Conservation (phyloP, 305 asterid species). For the Fraxinus nigra region DNA sequence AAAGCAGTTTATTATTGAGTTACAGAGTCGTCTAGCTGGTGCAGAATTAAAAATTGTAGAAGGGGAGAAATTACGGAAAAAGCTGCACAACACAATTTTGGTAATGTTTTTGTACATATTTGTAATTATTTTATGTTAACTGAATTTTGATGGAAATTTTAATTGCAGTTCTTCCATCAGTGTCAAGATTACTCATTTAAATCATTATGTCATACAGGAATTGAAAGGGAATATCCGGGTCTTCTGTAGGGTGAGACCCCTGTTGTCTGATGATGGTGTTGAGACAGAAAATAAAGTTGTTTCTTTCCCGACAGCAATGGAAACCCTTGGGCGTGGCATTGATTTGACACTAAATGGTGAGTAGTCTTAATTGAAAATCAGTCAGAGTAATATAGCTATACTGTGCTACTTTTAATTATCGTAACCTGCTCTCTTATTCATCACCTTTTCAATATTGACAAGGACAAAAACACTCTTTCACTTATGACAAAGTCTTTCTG, state of each 20-base stretch:
- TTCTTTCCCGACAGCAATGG: conserved; percentile 75
- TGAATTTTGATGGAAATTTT: background rate
- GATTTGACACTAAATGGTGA: conserved; percentile 79
- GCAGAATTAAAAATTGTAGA: conserved; percentile 73
- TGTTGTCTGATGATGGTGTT: conserved; percentile 64
- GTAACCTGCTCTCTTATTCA: conserved; percentile 6
- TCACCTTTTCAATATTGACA: conserved; percentile 3
- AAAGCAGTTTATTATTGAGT: conserved; percentile 41
- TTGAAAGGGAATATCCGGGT: conserved; percentile 91
- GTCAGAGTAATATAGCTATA: background rate
- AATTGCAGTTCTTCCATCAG: background rate
- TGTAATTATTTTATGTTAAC: background rate
- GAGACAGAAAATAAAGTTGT: conserved; percentile 58
- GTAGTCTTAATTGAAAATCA: background rate
- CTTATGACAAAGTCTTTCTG: conserved; percentile 81
- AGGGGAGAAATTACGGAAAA: conserved; percentile 79
- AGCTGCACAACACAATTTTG: conserved; percentile 85
- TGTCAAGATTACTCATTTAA: background rate
- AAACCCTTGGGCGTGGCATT: conserved; percentile 76
- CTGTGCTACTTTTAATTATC: background rate
- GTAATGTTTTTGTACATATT: conserved; percentile 31
- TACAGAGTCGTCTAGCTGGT: conserved; percentile 63
- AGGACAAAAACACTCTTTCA: conserved; percentile 90
- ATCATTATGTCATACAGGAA: conserved; percentile 56
- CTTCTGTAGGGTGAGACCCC: conserved; percentile 91